Evolutionary conservation across 2,329 filamentous ascomycete genomes (phyloP), one percentile per base, ranked within the genome.

Genomic region (Colletotrichum tropicale): DNA sequence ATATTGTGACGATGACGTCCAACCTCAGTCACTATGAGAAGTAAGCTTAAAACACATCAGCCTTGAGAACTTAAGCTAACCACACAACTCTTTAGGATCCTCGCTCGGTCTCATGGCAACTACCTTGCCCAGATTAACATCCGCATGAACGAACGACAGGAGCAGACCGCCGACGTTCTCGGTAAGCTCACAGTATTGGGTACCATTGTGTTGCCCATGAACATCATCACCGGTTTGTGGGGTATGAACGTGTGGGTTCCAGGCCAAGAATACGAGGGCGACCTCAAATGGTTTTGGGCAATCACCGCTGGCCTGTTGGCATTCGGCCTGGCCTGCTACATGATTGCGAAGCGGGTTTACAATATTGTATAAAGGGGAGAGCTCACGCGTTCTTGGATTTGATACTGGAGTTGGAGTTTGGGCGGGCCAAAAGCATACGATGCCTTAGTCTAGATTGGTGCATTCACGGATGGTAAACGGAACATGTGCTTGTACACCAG

Each of bases 101-200:
- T 99, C 32, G 95, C 95, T 64, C 92, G 97, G 73, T 96, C 96
- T 15, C 97, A 99, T 82, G 95, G 93, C 82, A 99, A 98, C 83
- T 99, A 99, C 83, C 94, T 99, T n/a, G 97, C 97, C 1, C 97
- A 99, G 84, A 98, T 99, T 87, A 98, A 98, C 85, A 98, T 98
- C 80, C 93, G 96, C 81, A 98, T 98, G 96, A 98, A 98, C 85
- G 96, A 98, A 87, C 93, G 97, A 62, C 95, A 98, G 83, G 96
- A 99, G 84, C 93, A 98, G 86, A 99, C 97, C 2, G 95, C 96
- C 55, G 96, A 99, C 83, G 96, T 98, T 2, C 91, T 99, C 15
- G 96, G 96, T 78, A 98, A 97, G 84, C 90, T 99, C 76, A 98
- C 97, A 0, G 97, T 99, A 1, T 89, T 99, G 2, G 97, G 97